Evolutionary conservation across 352 stramenopile genomes (phyloP).

Genomic region (Globisporangium alternatum): DNA sequence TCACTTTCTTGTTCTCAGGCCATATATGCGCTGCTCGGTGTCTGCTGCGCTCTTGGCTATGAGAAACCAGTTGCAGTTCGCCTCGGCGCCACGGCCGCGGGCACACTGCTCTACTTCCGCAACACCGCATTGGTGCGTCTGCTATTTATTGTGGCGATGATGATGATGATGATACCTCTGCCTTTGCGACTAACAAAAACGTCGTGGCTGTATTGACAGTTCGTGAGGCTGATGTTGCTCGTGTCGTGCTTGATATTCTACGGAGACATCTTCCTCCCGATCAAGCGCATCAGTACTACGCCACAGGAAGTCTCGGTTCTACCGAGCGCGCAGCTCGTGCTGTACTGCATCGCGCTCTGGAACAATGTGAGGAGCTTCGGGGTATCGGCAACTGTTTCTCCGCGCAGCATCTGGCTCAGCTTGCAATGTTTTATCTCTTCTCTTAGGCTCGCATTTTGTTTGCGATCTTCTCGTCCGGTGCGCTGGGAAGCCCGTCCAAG

Average conservation of each 20-base stretch:
- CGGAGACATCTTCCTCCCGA: conserved; percentile 50
- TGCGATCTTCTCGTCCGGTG: conserved; percentile 31
- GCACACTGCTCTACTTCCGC: conserved; percentile 60
- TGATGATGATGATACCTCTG: not conserved
- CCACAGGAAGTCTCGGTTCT: conserved; percentile 12
- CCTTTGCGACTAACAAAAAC: not conserved
- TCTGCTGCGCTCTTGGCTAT: conserved; percentile 41
- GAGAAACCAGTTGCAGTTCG: conserved; percentile 53
- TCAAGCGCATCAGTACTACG: conserved; percentile 21
- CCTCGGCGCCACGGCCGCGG: conserved; percentile 24
- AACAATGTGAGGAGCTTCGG: conserved; percentile 24
- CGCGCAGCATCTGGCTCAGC: not conserved
- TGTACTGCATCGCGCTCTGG: conserved; percentile 41
- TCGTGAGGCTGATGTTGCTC: conserved; percentile 54
- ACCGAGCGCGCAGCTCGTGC: conserved; percentile 21
- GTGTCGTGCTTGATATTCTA: conserved; percentile 51
- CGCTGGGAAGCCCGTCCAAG: conserved; percentile 15
- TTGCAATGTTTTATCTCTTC: not conserved
- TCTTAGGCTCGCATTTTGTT: conserved; percentile 33
- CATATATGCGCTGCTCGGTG: conserved; percentile 30
- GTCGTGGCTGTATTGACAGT: conserved; percentile 29
- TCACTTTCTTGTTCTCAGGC: not conserved
- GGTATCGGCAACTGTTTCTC: not conserved
- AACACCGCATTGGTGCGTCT: conserved; percentile 45
- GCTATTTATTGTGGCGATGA: not conserved